Conservation (phyloP, 192 early-diverging fungal species). For the Gigaspora rosea region DNA sequence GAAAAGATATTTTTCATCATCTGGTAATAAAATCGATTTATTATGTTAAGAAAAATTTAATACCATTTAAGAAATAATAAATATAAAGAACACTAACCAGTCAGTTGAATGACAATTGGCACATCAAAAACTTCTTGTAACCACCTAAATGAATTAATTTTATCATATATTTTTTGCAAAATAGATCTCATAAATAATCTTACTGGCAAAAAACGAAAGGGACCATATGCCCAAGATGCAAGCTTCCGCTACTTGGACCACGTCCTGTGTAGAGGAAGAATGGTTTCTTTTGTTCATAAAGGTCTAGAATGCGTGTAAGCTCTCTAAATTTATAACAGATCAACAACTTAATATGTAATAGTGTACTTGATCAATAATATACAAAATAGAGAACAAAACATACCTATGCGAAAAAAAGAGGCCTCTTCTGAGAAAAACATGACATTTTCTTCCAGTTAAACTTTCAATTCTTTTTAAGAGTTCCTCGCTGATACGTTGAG, state of each 20-base stretch:
- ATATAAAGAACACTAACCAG: slow-evolving; percentile 43
- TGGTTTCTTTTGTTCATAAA: slow-evolving; percentile 93
- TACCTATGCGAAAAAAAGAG: slow-evolving; percentile 95
- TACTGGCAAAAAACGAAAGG: slow-evolving; percentile 97
- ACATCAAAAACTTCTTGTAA: slow-evolving; percentile 96
- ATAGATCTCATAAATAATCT: not conserved
- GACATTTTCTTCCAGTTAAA: slow-evolving; percentile 81
- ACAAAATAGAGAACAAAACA: no score
- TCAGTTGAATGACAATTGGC: slow-evolving; percentile 94
- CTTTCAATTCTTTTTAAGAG: slow-evolving; percentile 79
- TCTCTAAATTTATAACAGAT: slow-evolving; percentile 54
- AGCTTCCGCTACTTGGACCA: slow-evolving; percentile 86
- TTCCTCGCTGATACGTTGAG: slow-evolving; percentile 71
- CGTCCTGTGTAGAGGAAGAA: slow-evolving; percentile 98
- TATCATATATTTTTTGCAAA: no score
- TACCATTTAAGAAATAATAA: not conserved
- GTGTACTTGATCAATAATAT: no score
- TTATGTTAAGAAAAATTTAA: not conserved
- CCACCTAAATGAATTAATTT: slow-evolving; percentile 55
- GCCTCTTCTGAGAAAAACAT: slow-evolving; percentile 84
- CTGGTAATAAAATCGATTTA: slow-evolving; percentile 36
- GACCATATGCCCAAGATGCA: slow-evolving; percentile 97
- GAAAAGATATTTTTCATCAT: slow-evolving; percentile 99
- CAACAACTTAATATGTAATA: no score
- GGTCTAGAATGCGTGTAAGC: slow-evolving; percentile 79